Evolutionary conservation across 1,284 basidiomycete species (phyloP).

Genomic region (Sporisorium reilianum): DNA sequence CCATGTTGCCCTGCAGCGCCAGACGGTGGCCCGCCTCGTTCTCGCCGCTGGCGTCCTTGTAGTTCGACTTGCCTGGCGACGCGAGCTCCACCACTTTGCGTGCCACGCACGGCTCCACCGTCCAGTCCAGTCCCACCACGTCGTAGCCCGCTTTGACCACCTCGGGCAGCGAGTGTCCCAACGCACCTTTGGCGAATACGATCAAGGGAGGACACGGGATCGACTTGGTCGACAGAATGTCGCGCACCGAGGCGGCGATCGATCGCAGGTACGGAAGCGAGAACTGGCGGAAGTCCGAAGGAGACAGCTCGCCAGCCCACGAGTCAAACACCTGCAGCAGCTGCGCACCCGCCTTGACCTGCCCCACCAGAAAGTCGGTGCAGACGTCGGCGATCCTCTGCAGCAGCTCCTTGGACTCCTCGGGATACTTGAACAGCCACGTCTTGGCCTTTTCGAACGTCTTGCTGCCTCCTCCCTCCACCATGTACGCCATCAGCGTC

Average conservation of each 20-base stretch:
- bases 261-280: slow-evolving; percentile 64
- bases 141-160: slow-evolving; percentile 67
- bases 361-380: slow-evolving; percentile 66
- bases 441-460: slow-evolving; percentile 67
- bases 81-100: slow-evolving; percentile 60
- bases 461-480: slow-evolving; percentile 67
- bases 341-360: slow-evolving; percentile 67
- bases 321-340: slow-evolving; percentile 69
- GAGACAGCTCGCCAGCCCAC: slow-evolving; percentile 69
- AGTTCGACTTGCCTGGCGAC: slow-evolving; percentile 48
- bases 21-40: slow-evolving; percentile 72
- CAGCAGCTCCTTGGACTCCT: slow-evolving; percentile 64
- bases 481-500: slow-evolving; percentile 70
- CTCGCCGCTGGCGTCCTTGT: slow-evolving; percentile 50
- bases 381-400: slow-evolving; percentile 66
- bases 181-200: slow-evolving; percentile 65
- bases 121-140: slow-evolving; percentile 67
- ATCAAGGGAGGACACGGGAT: slow-evolving; percentile 64
- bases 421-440: slow-evolving; percentile 67
- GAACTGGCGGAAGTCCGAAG: slow-evolving; percentile 66
- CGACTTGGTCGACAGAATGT: slow-evolving; percentile 60
- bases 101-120: slow-evolving; percentile 64
- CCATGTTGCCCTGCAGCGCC: slow-evolving; percentile 93
- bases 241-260: slow-evolving; percentile 63
- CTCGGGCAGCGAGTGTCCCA: slow-evolving; percentile 66